phyloP scores from a whole-genome alignment of 1,139 yeast genomes.

The Arxiozyma slooffiae region DNA sequence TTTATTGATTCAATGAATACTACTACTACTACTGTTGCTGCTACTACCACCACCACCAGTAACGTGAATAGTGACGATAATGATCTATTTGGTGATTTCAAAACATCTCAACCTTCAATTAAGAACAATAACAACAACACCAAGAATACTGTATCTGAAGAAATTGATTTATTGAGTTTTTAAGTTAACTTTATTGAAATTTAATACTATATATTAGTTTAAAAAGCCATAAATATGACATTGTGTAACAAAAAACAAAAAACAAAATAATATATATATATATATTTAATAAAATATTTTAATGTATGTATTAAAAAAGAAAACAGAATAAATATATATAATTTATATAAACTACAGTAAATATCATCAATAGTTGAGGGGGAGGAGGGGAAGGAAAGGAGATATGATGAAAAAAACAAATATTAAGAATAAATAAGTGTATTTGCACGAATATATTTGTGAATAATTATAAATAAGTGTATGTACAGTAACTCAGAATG shows the following conservation, averaged over 20 bases:
- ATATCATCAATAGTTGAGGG: no score
- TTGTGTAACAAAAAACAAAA: no score
- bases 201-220: background rate
- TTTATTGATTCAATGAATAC: slow-evolving; percentile 5
- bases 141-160: slow-evolving; percentile 21
- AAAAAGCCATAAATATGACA: background rate
- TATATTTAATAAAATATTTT: no score
- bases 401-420: no score
- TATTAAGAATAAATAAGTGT: no score
- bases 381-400: no score
- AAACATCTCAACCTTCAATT: slow-evolving; percentile 15
- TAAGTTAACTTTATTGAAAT: slow-evolving; percentile 12
- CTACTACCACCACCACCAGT: slow-evolving; percentile 6
- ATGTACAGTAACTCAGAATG: no score
- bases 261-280: background rate
- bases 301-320: no score
- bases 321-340: no score
- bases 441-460: no score
- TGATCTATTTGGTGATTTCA: slow-evolving; percentile 28
- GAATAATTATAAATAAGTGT: no score
- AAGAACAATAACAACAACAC: slow-evolving; percentile 4
- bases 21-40: slow-evolving; percentile 4
- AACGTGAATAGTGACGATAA: slow-evolving; percentile 17
- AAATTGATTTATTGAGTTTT: slow-evolving; percentile 39
- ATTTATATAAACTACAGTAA: no score